Base-by-base conservation (phyloP, 2,329 filamentous ascomycete genomes). In the Colletotrichum tropicicola region DNA sequence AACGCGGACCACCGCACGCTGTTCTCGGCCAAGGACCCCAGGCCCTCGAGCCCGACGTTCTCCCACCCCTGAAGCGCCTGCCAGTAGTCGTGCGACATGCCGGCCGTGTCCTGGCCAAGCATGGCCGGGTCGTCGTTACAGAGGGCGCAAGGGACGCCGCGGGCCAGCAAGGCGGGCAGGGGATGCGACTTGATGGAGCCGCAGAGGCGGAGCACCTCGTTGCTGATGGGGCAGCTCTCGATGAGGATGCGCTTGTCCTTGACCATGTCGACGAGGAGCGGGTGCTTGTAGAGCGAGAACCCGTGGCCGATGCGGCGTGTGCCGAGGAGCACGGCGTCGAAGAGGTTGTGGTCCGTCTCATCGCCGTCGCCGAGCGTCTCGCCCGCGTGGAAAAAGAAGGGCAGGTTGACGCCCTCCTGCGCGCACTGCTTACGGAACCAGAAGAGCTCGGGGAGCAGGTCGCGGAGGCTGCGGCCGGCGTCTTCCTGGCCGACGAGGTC, bases 321-420 rank as follows among this genome's bases (percentile, higher is more conserved):
- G 2, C 92, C 92, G 6, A 97, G 85, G 9, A 96, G 81, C 15
- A 97, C 84, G 0, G 92, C 92, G 75, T 97, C 92, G 74, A 92
- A 92, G 7, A 93, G 83, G 72, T 93, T 92, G 68, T 88, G 82
- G 37, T 68, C 65, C 41, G 59, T 60, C 19, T 55, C 57, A 35
- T 47, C 47, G 49, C 68, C 68, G 44, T 57, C 53, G 49, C 91
- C 92, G 1, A 94, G 85, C 39, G 87, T 91, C 77, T 96, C 92
- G 69, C 92, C 93, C 0, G 93, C 92, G 76, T 96, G 92, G 80
- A 97, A 94, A 82, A 94, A 94, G 81, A 97, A 95, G 2, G 93
- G 93, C 19, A 97, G 89, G 51, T 92, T 86, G 25, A 96, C 85
- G 5, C 85, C 87, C 72, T 91, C 88, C 72, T 91, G 83, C 1